These are phyloP conservation scores for Pseudopyrenochaeta lycopersici DNA, from an alignment of 2,329 filamentous ascomycete species.

Conservation along the genomic window DNA sequence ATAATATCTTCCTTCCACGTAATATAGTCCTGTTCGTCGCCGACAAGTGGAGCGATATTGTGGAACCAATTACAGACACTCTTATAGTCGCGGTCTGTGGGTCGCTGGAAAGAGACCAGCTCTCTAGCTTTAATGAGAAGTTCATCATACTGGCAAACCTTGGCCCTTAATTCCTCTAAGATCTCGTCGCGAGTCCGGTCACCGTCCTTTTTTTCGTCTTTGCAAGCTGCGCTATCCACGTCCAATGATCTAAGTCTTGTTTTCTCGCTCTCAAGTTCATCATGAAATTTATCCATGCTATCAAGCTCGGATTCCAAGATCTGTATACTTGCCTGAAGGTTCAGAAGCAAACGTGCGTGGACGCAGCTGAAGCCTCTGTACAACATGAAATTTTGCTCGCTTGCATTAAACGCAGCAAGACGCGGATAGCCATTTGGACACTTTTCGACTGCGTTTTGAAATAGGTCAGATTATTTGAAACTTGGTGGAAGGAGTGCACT, in stretches of 20 bases:
- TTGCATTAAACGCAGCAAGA: conserved; percentile 37
- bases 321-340: conserved; percentile 33
- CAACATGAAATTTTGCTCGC: conserved; percentile 40
- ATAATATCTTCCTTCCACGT: conserved; percentile 42
- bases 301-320: conserved; percentile 35
- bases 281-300: conserved; percentile 27
- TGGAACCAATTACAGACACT: conserved; percentile 37
- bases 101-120: conserved; percentile 33
- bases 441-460: conserved; percentile 22
- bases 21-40: conserved; percentile 34
- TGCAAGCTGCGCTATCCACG: conserved; percentile 3
- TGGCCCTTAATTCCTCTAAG: conserved; percentile 25
- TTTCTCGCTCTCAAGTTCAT: conserved; percentile 3
- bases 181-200: conserved; percentile 21
- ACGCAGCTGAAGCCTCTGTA: conserved; percentile 43
- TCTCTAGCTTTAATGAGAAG: conserved; percentile 39
- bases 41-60: conserved; percentile 25
- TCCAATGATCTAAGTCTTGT: conserved; percentile 13
- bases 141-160: conserved; percentile 26
- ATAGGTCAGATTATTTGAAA: neutral
- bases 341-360: conserved; percentile 35
- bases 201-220: conserved; percentile 3
- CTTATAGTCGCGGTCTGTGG: conserved; percentile 34
- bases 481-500: neutral
- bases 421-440: conserved; percentile 37